Conservation (phyloP, 2,329 filamentous ascomycete species). For the Neonectria punicea region DNA sequence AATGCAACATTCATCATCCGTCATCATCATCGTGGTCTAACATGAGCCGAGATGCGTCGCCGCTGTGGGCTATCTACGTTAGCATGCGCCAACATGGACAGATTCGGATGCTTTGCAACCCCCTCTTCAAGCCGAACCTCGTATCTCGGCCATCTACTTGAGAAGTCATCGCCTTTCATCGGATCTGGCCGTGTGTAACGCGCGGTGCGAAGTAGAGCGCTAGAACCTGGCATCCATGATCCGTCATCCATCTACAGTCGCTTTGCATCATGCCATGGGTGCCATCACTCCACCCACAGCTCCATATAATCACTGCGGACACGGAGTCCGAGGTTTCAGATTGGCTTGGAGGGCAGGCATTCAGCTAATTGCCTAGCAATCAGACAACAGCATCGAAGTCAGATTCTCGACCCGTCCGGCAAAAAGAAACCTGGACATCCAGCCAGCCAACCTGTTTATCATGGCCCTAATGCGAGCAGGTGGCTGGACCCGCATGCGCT, state of each 20-base stretch:
- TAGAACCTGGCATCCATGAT: not conserved
- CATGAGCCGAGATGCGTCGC: conserved; percentile 21
- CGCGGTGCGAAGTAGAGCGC: not conserved
- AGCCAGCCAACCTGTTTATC: conserved; percentile 11
- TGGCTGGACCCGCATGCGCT: conserved; percentile 17
- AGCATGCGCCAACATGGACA: conserved; percentile 10
- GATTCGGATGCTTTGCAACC: conserved; percentile 14
- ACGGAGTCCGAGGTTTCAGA: conserved; percentile 2
- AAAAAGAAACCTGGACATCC: not conserved
- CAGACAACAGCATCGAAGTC: conserved; percentile 1
- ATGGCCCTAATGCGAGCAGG: conserved; percentile 11
- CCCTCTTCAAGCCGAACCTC: not conserved
- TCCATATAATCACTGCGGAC: not conserved
- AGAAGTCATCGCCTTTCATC: not conserved
- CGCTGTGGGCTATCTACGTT: conserved; percentile 8
- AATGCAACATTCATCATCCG: conserved; percentile 4
- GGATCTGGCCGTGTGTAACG: not conserved
- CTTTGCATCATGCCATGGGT: not conserved
- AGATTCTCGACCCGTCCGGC: not conserved
- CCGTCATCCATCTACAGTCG: not conserved
- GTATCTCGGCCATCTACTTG: not conserved
- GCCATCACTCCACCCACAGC: not conserved
- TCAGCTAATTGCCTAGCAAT: not conserved
- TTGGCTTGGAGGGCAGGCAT: not conserved
- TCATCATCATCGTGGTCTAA: conserved; percentile 19